Conservation (phyloP, 768 basidiomycete species). For the Boletus barrowsii region DNA sequence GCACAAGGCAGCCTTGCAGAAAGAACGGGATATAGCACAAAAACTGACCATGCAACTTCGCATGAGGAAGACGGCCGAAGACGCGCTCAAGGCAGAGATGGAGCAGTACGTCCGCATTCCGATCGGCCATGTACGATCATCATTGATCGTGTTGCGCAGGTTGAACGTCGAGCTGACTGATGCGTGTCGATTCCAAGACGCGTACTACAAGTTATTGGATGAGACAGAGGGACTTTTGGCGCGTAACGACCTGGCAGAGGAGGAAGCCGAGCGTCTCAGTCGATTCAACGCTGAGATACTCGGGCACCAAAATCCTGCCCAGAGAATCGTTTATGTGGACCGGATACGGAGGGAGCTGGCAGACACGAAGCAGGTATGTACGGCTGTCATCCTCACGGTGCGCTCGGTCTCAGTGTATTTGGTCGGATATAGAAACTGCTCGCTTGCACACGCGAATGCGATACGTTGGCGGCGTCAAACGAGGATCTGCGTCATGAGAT, state of each 20-base stretch:
- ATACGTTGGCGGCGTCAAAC: slow-evolving; percentile 41
- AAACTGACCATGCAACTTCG: slow-evolving; percentile 50
- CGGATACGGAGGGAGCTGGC: slow-evolving; percentile 76
- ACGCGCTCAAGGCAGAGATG: slow-evolving; percentile 63
- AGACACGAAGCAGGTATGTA: slow-evolving; percentile 73
- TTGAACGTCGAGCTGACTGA: slow-evolving; percentile 52
- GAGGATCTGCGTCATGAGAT: slow-evolving; percentile 52
- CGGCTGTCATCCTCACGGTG: not conserved
- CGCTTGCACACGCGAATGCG: slow-evolving; percentile 45
- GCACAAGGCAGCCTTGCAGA: slow-evolving; percentile 38
- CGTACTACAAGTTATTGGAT: slow-evolving; percentile 62
- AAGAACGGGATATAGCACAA: slow-evolving; percentile 45
- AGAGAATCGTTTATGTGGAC: slow-evolving; percentile 86
- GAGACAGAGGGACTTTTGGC: slow-evolving; percentile 63
- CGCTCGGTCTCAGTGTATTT: not conserved
- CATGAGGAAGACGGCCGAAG: slow-evolving; percentile 62
- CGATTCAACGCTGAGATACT: slow-evolving; percentile 84
- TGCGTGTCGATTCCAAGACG: slow-evolving; percentile 64
- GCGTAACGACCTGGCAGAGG: slow-evolving; percentile 75
- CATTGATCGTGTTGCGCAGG: slow-evolving; percentile 26
- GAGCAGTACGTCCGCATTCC: slow-evolving; percentile 49
- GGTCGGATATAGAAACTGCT: slow-evolving; percentile 44
- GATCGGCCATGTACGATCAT: not conserved
- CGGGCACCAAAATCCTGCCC: slow-evolving; percentile 79
- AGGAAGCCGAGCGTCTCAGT: slow-evolving; percentile 72